Base-by-base conservation (phyloP, 208 protist species). In the Trypanosoma mega region DNA sequence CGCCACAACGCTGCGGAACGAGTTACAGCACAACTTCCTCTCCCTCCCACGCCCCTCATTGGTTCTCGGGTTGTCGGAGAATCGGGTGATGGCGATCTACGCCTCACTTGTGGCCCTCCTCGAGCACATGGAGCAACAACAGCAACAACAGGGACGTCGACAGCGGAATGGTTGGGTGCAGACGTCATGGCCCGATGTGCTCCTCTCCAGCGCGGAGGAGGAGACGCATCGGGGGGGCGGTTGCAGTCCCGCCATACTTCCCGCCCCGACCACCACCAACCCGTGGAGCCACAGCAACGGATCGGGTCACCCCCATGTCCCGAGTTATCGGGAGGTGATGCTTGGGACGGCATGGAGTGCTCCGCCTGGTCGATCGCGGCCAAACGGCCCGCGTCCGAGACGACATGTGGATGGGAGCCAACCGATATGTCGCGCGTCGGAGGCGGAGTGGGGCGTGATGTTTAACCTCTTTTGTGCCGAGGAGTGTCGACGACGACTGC, bases 1-100 rank as follows among this genome's bases (percentile, higher is more conserved):
- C 20, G 29, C 41, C n/a, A 3, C 14, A 2, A 31, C n/a, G 39
- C 70, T 87, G 33, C 76, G 82, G 14, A 31, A 47, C 18, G 79
- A 89, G 43, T 56, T 92, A 21, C 80, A 87, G 74, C 73, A 70
- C 47, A 81, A 85, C 45, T 36, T 85, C 7, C 60, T 85, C 1
- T 71, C 67, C 1, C 67, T 87, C n/a, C 78, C 77, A 1, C 63
- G 64, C 49, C 72, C 75, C 0, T 77, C 80, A 9, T 64, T 92
- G 27, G 54, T 92, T 3, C 66, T 70, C 41, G 81, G 85, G 16
- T 53, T 89, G 20, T 85, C 85, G 11, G 81, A 92, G 44, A 80
- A 83, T 51, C 81, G 81, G 37, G 68, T 87, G 0, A 77, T 87
- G 34, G 73, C 72, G 2, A 68, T 89, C 68, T 92, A 89, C 59